Percentiles rank a stretch among this genome's conserved stretches.
Evolutionary conservation across 2,329 filamentous ascomycete species (phyloP).

Genomic region (Chrysoporthe austroafricana): DNA sequence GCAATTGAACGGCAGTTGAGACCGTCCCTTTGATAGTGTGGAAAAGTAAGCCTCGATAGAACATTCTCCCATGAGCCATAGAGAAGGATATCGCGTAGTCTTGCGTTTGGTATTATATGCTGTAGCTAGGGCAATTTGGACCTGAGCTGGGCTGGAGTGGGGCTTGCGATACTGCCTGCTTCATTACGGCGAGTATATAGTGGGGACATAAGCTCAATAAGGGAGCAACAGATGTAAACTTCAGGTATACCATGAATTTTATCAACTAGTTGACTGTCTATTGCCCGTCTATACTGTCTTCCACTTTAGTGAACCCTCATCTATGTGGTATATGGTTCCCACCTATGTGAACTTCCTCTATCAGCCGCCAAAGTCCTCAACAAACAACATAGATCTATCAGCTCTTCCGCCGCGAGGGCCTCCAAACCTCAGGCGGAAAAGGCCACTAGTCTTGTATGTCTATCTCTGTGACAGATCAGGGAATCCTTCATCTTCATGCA

Average conservation of each 20-base stretch:
- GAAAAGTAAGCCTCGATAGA: too few relatives aligned
- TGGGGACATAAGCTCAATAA: not conserved
- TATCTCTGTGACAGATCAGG: conserved; percentile 28
- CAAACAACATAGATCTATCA: conserved; percentile 25
- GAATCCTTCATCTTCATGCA: conserved; percentile 19
- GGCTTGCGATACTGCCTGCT: not conserved
- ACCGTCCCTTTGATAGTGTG: too few relatives aligned
- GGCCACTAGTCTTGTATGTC: conserved; percentile 22
- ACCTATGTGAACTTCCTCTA: conserved; percentile 21
- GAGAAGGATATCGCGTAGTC: too few relatives aligned
- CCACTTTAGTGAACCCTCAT: conserved; percentile 15
- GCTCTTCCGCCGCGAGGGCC: conserved; percentile 22
- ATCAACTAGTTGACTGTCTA: conserved; percentile 22
- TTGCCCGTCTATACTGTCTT: conserved; percentile 24
- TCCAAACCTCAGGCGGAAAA: conserved; percentile 23
- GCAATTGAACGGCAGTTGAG: too few relatives aligned
- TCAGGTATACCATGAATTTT: not conserved
- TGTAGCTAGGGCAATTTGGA: not conserved
- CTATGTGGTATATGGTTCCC: conserved; percentile 30
- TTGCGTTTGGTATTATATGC: too few relatives aligned
- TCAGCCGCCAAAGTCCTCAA: conserved; percentile 27
- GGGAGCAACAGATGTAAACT: not conserved
- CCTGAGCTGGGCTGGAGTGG: not conserved
- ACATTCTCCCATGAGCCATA: too few relatives aligned
- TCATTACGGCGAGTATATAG: not conserved